Evolutionary conservation across 176 grass and related monocot genomes (phyloP).

Genomic region (Oropetium thomaeum): DNA sequence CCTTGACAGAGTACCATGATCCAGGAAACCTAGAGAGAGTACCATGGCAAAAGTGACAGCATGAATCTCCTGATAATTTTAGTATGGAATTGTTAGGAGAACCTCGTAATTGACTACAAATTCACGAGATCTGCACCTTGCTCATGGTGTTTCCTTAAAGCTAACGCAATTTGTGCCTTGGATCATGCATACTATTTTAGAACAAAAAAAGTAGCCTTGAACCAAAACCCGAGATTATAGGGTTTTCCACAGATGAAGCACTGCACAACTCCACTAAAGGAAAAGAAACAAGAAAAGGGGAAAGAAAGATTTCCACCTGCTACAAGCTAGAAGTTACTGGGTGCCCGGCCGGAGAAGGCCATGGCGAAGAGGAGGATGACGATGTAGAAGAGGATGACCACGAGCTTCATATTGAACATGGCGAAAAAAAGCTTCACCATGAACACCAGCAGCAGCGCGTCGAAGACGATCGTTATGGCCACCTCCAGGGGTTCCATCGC

Average conservation of each 20-base stretch:
- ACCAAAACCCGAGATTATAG: slow-evolving; percentile 14
- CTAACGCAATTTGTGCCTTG: slow-evolving; percentile 10
- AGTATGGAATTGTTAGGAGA: neutral
- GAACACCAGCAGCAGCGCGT: slow-evolving; percentile 71
- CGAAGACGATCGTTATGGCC: slow-evolving; percentile 49
- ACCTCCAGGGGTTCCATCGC: slow-evolving; percentile 57
- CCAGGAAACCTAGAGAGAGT: neutral
- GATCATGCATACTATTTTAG: neutral
- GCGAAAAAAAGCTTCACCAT: slow-evolving; percentile 80
- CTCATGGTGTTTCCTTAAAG: slow-evolving; percentile 2
- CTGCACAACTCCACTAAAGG: slow-evolving; percentile 1
- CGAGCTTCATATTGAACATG: slow-evolving; percentile 69
- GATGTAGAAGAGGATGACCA: slow-evolving; percentile 60
- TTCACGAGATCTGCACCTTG: neutral
- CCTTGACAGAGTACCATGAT: neutral
- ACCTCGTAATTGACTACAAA: neutral
- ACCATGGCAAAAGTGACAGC: neutral
- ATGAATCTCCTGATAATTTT: neutral
- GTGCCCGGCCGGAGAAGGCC: slow-evolving; percentile 50
- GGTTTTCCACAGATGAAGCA: neutral
- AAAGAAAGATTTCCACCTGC: slow-evolving; percentile 6
- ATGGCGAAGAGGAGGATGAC: slow-evolving; percentile 62
- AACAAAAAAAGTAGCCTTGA: neutral
- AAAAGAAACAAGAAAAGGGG: neutral
- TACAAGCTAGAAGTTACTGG: slow-evolving; percentile 37